Evolutionary conservation across 768 basidiomycete genomes (phyloP).

Genomic region (Suillus sp.): DNA sequence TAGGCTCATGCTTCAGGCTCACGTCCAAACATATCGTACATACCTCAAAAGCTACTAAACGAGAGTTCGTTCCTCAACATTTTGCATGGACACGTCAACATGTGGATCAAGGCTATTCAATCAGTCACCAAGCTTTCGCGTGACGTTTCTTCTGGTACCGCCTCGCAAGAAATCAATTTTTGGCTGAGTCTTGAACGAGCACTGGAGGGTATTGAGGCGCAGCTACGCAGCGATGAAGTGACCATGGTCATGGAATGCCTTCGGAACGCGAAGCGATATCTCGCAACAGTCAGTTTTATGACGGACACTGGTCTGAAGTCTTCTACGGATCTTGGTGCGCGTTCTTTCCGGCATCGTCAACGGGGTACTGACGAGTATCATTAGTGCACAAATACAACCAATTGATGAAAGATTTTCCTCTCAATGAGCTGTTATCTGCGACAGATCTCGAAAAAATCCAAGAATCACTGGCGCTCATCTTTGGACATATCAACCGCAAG

Average conservation of each 20-base stretch:
- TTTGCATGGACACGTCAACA: slow-evolving; percentile 90
- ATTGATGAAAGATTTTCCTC: slow-evolving; percentile 98
- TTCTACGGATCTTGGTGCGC: slow-evolving; percentile 82
- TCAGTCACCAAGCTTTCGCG: slow-evolving; percentile 93
- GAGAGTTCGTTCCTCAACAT: slow-evolving; percentile 93
- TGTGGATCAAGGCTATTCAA: slow-evolving; percentile 98
- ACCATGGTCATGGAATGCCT: slow-evolving; percentile 92
- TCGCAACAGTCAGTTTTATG: slow-evolving; percentile 96
- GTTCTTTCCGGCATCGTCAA: not conserved
- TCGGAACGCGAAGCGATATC: slow-evolving; percentile 94
- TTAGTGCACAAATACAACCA: slow-evolving; percentile 97
- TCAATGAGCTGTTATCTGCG: slow-evolving; percentile 94
- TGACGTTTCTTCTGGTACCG: slow-evolving; percentile 92
- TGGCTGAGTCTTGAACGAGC: slow-evolving; percentile 96
- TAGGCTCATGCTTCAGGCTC: slow-evolving; percentile 52
- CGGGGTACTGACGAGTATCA: not conserved
- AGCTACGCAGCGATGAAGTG: slow-evolving; percentile 90
- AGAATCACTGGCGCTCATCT: slow-evolving; percentile 84
- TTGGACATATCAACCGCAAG: slow-evolving; percentile 93
- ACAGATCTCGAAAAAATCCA: slow-evolving; percentile 96
- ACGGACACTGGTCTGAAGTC: slow-evolving; percentile 97
- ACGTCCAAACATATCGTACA: slow-evolving; percentile 75
- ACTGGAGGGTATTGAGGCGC: slow-evolving; percentile 89
- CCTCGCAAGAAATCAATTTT: slow-evolving; percentile 98
- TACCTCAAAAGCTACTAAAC: slow-evolving; percentile 70